Evolutionary conservation across 169 alveolate genomes (phyloP).

Genomic region (Eimeria nieschulzi): DNA sequence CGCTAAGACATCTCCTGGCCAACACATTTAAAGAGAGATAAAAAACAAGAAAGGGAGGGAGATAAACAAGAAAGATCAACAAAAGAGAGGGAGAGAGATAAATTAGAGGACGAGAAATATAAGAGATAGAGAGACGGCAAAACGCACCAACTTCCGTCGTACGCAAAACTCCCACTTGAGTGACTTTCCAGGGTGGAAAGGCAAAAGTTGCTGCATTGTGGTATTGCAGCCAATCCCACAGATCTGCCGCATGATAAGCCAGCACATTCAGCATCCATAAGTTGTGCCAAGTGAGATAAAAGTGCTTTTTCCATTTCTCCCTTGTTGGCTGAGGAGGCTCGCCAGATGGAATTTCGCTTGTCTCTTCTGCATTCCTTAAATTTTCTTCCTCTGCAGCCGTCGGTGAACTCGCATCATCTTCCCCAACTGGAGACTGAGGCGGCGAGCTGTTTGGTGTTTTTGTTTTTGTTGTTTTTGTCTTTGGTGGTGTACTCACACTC

Average conservation of each 20-base stretch:
- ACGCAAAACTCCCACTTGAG: constrained; percentile 28
- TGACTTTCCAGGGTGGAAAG: constrained; percentile 45
- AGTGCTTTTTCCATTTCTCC: constrained; percentile 10
- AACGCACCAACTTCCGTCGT: constrained; percentile 52
- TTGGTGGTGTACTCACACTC: too few species aligned
- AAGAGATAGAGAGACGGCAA: too few species aligned
- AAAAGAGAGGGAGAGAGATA: too few species aligned
- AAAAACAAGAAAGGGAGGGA: too few species aligned
- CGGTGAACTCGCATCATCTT: neutral
- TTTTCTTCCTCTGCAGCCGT: neutral
- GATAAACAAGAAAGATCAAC: too few species aligned
- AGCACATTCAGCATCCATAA: constrained; percentile 30
- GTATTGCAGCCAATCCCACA: constrained; percentile 34
- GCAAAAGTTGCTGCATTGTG: constrained; percentile 23
- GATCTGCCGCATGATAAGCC: constrained; percentile 32
- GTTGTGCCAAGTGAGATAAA: constrained; percentile 24
- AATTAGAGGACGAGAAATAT: too few species aligned
- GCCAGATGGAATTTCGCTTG: neutral
- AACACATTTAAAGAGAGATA: too few species aligned
- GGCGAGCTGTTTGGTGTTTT: neutral
- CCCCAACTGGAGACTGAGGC: neutral
- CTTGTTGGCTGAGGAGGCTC: neutral
- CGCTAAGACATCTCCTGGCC: too few species aligned
- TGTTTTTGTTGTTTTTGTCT: too few species aligned
- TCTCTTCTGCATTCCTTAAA: neutral